phyloP scores from a whole-genome alignment of 2,329 filamentous ascomycete species.

The Colletotrichum filicis region DNA sequence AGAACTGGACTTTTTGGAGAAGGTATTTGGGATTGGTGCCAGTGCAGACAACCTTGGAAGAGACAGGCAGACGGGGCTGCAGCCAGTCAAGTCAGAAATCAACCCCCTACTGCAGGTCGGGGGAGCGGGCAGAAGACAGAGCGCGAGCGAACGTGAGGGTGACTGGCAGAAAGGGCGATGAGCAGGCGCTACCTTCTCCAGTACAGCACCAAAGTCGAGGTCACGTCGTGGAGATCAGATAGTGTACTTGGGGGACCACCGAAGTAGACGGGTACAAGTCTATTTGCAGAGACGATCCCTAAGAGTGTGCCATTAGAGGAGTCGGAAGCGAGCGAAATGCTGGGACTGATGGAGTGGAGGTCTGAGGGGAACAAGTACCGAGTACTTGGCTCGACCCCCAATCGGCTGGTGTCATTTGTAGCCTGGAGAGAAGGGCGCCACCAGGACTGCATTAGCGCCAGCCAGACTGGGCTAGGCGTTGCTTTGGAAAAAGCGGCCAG shows the following conservation, averaged over 20 bases:
- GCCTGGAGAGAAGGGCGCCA: slow-evolving; percentile 11
- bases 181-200: slow-evolving; percentile 20
- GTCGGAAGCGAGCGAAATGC: slow-evolving; percentile 6
- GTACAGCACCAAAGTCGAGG: slow-evolving; percentile 11
- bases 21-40: slow-evolving; percentile 4
- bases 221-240: slow-evolving; percentile 31
- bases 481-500: slow-evolving; percentile 26
- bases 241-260: not conserved
- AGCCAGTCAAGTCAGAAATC: slow-evolving; percentile 6
- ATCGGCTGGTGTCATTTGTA: not conserved
- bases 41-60: not conserved
- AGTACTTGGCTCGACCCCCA: slow-evolving; percentile 5
- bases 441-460: slow-evolving; percentile 33
- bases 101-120: slow-evolving; percentile 22
- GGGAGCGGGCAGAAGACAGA: slow-evolving; percentile 23
- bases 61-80: not conserved
- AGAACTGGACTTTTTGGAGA: slow-evolving; percentile 2
- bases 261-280: slow-evolving; percentile 19
- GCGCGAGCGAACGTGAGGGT: slow-evolving; percentile 12
- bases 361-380: slow-evolving; percentile 8
- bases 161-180: slow-evolving; percentile 9
- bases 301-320: not conserved
- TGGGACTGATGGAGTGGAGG: slow-evolving; percentile 16
- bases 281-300: slow-evolving; percentile 16
- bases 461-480: slow-evolving; percentile 28